Conservation (phyloP, 2,329 filamentous ascomycete genomes). For the Tolypocladium cylindrosporum region DNA sequence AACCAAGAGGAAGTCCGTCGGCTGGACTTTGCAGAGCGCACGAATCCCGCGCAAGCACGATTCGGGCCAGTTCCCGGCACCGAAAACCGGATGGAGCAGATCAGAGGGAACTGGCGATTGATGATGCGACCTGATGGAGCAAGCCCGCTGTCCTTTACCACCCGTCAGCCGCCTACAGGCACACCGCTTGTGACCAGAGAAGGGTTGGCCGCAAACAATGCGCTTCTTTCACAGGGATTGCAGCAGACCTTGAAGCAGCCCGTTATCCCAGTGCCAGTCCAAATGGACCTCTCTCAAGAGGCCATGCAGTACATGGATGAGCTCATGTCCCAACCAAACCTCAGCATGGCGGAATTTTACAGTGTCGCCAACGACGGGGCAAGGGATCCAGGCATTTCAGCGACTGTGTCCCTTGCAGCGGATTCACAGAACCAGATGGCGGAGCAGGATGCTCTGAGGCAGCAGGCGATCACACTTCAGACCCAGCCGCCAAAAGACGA, state of each 20-base stretch:
- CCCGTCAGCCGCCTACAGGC: background rate
- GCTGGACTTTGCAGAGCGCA: constrained; percentile 38
- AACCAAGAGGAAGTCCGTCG: constrained; percentile 38
- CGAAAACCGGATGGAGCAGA: constrained; percentile 34
- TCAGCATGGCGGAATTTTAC: constrained; percentile 25
- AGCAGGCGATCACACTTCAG: constrained; percentile 10
- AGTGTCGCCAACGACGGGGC: constrained; percentile 4
- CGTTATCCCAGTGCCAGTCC: constrained; percentile 6
- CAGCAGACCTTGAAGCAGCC: constrained; percentile 5
- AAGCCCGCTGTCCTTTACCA: constrained; percentile 6
- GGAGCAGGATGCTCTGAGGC: constrained; percentile 7
- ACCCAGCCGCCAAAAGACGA: constrained; percentile 20
- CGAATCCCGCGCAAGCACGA: constrained; percentile 30
- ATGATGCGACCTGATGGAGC: constrained; percentile 29
- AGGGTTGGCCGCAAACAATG: background rate
- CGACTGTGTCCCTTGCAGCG: background rate
- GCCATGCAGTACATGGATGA: constrained; percentile 25
- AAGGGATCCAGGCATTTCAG: background rate
- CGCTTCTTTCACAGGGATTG: constrained; percentile 4
- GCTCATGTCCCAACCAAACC: constrained; percentile 25
- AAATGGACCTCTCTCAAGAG: constrained; percentile 16
- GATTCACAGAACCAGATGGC: constrained; percentile 3
- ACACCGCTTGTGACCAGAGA: background rate
- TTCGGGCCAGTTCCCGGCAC: constrained; percentile 38
- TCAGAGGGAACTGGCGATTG: constrained; percentile 39